Conservation (phyloP, 2,329 filamentous ascomycete species). For the Ambrosiella beaveri region DNA sequence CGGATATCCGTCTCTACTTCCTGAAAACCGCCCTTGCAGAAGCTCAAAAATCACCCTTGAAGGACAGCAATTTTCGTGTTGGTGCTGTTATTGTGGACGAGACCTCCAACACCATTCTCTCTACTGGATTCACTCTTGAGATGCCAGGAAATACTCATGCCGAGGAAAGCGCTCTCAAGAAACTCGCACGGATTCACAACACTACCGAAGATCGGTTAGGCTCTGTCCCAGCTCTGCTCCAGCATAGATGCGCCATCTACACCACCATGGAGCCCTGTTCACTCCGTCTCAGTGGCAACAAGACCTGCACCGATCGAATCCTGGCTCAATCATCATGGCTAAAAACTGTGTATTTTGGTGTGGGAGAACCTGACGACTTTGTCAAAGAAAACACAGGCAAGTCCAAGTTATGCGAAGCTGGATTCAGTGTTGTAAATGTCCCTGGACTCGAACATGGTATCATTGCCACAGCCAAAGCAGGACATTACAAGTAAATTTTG, state of each 20-base stretch:
- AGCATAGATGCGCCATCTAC: conserved; percentile 40
- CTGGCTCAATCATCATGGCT: conserved; percentile 45
- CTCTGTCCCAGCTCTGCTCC: conserved; percentile 22
- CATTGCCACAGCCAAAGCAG: conserved; percentile 62
- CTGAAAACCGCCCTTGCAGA: conserved; percentile 8
- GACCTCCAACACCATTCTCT: conserved; percentile 41
- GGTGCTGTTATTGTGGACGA: conserved; percentile 67
- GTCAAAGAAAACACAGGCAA: conserved; percentile 67
- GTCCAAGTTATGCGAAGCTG: conserved; percentile 49
- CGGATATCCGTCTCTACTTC: not conserved
- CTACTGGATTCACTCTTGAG: conserved; percentile 82
- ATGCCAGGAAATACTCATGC: conserved; percentile 87
- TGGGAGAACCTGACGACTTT: conserved; percentile 80
- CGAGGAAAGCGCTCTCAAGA: conserved; percentile 79
- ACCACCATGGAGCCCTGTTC: conserved; percentile 86
- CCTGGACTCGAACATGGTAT: conserved; percentile 66
- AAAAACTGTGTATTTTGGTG: conserved; percentile 67
- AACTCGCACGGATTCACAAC: conserved; percentile 32
- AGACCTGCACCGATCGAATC: conserved; percentile 65
- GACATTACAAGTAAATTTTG: conserved; percentile 34
- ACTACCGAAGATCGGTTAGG: conserved; percentile 29
- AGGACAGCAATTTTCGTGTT: conserved; percentile 82
- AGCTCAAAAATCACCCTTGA: conserved; percentile 42
- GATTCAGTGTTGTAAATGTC: conserved; percentile 58
- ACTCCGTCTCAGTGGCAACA: conserved; percentile 54